These are phyloP conservation scores for Furcasterigmium furcatum DNA, from an alignment of 2,329 filamentous ascomycete genomes.

Conservation along the genomic window DNA sequence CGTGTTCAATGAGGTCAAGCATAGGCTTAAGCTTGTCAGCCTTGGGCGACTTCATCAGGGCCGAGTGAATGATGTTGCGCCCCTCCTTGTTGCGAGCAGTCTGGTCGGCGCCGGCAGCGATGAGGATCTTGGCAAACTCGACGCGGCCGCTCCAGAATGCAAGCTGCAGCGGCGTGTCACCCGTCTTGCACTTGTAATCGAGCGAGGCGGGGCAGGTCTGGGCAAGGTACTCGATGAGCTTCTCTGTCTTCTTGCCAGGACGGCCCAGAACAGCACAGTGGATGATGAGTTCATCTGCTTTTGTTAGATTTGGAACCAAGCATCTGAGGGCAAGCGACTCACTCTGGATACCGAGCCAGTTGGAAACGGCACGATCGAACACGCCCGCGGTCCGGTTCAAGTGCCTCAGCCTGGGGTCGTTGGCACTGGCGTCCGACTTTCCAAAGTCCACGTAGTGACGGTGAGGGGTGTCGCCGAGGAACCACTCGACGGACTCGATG, in stretches of 20 bases:
- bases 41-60: conserved; percentile 30
- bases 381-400: conserved; percentile 58
- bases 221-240: conserved; percentile 64
- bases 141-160: conserved; percentile 57
- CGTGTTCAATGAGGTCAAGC: conserved; percentile 54
- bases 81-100: conserved; percentile 56
- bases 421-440: conserved; percentile 52
- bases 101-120: conserved; percentile 68
- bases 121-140: conserved; percentile 56
- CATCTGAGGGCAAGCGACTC: conserved; percentile 24
- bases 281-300: conserved; percentile 57
- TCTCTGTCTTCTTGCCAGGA: conserved; percentile 35
- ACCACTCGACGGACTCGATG: conserved; percentile 72
- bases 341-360: conserved; percentile 61
- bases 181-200: conserved; percentile 55
- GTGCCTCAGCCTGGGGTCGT: conserved; percentile 60
- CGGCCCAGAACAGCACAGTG: conserved; percentile 60
- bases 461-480: conserved; percentile 67
- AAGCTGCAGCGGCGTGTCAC: conserved; percentile 65
- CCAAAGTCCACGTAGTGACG: conserved; percentile 67
- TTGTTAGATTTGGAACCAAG: conserved; percentile 14
- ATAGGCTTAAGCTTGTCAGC: conserved; percentile 38
- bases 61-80: conserved; percentile 67
- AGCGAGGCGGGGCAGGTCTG: conserved; percentile 58
- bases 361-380: conserved; percentile 59